Percentiles rank a stretch among this genome's conserved stretches.
Conservation (phyloP, 768 basidiomycete species). For the Psilocybe azurescens region DNA sequence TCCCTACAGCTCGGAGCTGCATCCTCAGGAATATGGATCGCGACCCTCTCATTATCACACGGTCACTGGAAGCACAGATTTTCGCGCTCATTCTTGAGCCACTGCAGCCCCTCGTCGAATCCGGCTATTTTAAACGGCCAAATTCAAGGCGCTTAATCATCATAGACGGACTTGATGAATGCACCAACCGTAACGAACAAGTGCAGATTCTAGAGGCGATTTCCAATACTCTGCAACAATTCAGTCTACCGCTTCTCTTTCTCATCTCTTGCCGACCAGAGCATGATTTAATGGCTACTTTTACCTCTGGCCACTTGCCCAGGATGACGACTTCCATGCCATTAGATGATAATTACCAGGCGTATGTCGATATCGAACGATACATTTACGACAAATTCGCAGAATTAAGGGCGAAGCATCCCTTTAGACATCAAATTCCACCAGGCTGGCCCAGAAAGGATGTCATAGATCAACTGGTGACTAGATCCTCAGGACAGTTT, state of each 20-base stretch:
- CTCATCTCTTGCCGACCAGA: conserved; percentile 19
- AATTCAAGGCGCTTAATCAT: neutral
- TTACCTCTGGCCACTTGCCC: neutral
- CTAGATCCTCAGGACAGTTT: conserved; percentile 28
- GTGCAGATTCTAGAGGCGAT: neutral
- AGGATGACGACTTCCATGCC: neutral
- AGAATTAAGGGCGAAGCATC: conserved; percentile 10
- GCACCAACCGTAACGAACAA: neutral
- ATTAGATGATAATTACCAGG: conserved; percentile 4
- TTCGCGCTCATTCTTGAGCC: conserved; percentile 7
- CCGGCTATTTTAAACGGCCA: neutral
- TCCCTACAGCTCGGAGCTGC: neutral
- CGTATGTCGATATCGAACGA: conserved; percentile 8
- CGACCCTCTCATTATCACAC: conserved; percentile 14
- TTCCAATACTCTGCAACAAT: neutral
- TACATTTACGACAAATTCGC: conserved; percentile 7
- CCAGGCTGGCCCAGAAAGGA: conserved; percentile 22
- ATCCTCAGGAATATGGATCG: conserved; percentile 4
- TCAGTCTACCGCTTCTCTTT: conserved; percentile 9
- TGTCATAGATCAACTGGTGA: conserved; percentile 17
- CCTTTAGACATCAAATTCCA: neutral
- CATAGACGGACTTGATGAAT: conserved; percentile 17
- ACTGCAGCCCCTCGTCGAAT: neutral
- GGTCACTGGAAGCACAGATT: conserved; percentile 10
- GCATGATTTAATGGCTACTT: conserved; percentile 1